Conservation (phyloP, 2,329 filamentous ascomycete species). For the Cordyceps farinosa region DNA sequence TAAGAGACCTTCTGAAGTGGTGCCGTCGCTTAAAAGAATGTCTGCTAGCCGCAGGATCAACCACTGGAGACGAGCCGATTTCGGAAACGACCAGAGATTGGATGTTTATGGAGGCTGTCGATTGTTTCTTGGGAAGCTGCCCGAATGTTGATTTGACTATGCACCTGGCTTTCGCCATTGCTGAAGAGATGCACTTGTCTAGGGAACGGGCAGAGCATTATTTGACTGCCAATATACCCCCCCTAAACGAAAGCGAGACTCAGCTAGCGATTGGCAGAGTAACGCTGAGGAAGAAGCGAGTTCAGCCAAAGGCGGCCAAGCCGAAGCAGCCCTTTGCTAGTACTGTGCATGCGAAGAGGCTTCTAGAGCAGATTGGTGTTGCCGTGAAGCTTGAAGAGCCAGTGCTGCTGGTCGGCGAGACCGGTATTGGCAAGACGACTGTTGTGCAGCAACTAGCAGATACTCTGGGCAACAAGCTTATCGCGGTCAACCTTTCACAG, state of each 20-base stretch:
- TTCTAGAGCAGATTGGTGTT: conserved; percentile 84
- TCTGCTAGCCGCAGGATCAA: conserved; percentile 58
- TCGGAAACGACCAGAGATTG: conserved; percentile 70
- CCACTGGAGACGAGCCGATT: conserved; percentile 65
- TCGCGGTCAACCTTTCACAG: conserved; percentile 93
- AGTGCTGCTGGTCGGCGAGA: conserved; percentile 93
- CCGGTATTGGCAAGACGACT: conserved; percentile 96
- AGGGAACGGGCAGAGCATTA: conserved; percentile 77
- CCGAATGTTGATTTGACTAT: conserved; percentile 60
- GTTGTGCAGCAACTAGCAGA: conserved; percentile 89
- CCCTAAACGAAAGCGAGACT: conserved; percentile 57
- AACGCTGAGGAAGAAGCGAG: conserved; percentile 55
- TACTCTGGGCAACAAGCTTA: conserved; percentile 78
- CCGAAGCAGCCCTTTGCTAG: conserved; percentile 74
- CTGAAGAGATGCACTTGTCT: conserved; percentile 82
- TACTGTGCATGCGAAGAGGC: conserved; percentile 76
- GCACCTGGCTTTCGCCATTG: conserved; percentile 65
- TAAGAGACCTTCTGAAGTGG: conserved; percentile 87
- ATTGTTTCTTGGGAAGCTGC: conserved; percentile 84
- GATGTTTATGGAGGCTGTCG: conserved; percentile 90
- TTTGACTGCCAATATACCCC: conserved; percentile 67
- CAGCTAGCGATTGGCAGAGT: conserved; percentile 64
- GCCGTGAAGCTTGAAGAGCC: conserved; percentile 83
- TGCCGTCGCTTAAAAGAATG: conserved; percentile 71
- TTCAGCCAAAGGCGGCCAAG: conserved; percentile 46